These are phyloP conservation scores for Fusarium falciforme DNA, from an alignment of 2,329 filamentous ascomycete species.

Conservation along the genomic window DNA sequence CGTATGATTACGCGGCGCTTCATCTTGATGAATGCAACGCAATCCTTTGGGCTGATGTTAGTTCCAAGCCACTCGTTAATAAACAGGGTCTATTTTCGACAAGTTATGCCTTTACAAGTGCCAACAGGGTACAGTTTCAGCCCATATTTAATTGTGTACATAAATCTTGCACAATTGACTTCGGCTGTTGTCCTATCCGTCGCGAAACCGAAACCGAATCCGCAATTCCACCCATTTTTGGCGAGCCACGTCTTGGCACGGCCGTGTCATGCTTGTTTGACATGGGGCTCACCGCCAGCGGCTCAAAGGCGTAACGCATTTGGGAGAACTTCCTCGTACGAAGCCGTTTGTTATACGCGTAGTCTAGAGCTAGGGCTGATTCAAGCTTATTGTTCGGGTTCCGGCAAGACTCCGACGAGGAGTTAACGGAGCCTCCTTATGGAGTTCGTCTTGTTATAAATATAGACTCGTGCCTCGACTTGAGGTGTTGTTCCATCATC, in stretches of 20 bases:
- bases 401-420: not conserved
- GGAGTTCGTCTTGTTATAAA: not conserved
- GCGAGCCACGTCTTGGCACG: not conserved
- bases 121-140: not conserved
- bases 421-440: not conserved
- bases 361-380: not conserved
- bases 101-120: not conserved
- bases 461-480: not conserved
- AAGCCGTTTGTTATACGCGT: conserved; percentile 1
- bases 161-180: not conserved
- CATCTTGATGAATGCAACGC: not conserved
- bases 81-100: not conserved
- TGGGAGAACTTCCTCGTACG: not conserved
- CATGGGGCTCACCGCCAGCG: not conserved
- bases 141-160: not conserved
- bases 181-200: not conserved
- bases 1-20: not conserved
- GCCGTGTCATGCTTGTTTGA: not conserved
- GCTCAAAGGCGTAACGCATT: not conserved
- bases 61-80: not conserved
- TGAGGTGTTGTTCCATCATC: not conserved
- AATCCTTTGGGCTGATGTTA: not conserved
- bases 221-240: not conserved
- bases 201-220: not conserved
- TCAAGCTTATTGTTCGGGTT: not conserved